These are phyloP conservation scores for Tulasnella sp. DNA, from an alignment of 768 basidiomycete species.

Conservation along the genomic window DNA sequence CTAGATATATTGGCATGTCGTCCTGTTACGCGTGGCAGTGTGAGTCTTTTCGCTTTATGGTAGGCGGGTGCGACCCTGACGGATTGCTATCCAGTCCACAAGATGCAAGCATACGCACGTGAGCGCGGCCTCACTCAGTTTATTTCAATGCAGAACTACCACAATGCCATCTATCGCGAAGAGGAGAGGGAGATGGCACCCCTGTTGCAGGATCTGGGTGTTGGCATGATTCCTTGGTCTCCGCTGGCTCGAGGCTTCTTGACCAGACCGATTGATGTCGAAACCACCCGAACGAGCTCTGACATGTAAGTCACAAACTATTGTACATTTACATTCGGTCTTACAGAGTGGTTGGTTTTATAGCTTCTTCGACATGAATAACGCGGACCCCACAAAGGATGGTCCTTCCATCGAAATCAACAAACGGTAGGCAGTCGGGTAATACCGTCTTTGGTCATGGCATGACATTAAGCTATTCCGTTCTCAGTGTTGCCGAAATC, in stretches of 20 bases:
- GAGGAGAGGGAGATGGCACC: constrained; percentile 24
- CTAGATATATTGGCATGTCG: constrained; percentile 43
- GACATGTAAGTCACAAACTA: background rate
- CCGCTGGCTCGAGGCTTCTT: constrained; percentile 34
- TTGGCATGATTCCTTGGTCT: constrained; percentile 36
- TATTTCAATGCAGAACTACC: constrained; percentile 22
- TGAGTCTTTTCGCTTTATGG: background rate
- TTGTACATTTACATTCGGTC: background rate
- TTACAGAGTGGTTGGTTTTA: background rate
- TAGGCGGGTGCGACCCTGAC: background rate
- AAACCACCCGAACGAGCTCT: background rate
- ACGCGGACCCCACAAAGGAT: background rate
- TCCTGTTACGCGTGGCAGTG: constrained; percentile 29
- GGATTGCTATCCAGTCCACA: background rate
- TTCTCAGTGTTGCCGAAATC: constrained; percentile 34
- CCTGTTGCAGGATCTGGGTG: constrained; percentile 29
- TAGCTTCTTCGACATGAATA: background rate
- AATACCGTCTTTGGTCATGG: no score
- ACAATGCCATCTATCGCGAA: constrained; percentile 24
- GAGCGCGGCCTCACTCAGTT: background rate
- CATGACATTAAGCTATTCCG: no score
- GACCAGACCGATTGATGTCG: constrained; percentile 27
- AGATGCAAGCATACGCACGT: constrained; percentile 30
- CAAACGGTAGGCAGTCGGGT: background rate
- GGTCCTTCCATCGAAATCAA: background rate